Evolutionary conservation across 2,329 filamentous ascomycete genomes (phyloP).

Genomic region (Alternaria infectoria): DNA sequence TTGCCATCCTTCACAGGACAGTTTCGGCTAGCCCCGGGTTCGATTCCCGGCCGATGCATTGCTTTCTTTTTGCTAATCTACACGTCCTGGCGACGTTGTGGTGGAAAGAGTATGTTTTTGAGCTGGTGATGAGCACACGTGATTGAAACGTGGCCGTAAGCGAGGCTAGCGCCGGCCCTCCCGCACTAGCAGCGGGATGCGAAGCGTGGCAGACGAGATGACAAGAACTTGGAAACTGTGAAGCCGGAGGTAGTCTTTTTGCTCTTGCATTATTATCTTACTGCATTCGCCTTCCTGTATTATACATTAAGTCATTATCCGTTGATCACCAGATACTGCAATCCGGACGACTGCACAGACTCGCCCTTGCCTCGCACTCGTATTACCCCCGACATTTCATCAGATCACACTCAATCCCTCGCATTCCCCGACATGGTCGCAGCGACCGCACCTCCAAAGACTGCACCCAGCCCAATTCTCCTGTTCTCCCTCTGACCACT

Average conservation of each 20-base stretch:
- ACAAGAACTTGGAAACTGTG: background rate
- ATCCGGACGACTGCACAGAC: background rate
- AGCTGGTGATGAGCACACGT: background rate
- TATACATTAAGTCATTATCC: background rate
- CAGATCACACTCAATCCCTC: background rate
- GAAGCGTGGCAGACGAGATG: background rate
- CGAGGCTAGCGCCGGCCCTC: background rate
- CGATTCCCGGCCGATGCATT: constrained; percentile 12
- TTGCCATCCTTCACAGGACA: constrained; percentile 17
- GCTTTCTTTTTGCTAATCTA: background rate
- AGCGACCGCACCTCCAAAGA: constrained; percentile 20
- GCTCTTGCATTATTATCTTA: background rate
- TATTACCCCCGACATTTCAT: background rate
- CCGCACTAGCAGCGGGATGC: background rate
- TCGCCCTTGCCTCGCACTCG: background rate
- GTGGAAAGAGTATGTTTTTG: background rate
- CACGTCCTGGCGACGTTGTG: background rate
- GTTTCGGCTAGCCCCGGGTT: constrained; percentile 26
- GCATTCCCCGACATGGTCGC: constrained; percentile 12
- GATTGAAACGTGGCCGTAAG: background rate
- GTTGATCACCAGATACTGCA: background rate
- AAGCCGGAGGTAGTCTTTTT: background rate
- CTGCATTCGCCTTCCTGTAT: background rate
- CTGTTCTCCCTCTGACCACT: constrained; percentile 1
- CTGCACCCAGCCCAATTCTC: constrained; percentile 15